Evolutionary conservation across 192 early-diverging fungal species (phyloP).

Genomic region (Coemansia sp.): DNA sequence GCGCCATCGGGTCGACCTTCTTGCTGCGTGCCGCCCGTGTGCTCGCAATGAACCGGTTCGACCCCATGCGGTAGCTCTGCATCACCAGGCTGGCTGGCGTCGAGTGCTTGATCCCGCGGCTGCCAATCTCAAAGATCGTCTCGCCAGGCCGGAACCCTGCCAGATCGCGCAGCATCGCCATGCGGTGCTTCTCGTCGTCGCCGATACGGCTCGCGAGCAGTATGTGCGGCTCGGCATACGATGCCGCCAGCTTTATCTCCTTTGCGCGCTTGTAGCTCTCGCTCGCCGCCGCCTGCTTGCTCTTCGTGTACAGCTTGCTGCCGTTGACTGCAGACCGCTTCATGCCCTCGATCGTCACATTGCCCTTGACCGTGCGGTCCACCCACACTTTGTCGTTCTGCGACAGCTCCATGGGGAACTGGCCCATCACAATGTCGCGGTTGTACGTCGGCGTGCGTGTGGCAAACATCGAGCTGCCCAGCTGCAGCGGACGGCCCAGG

Average conservation of each 20-base stretch:
- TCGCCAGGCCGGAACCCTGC: conserved; percentile 82
- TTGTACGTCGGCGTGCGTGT: conserved; percentile 63
- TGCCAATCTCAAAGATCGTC: conserved; percentile 94
- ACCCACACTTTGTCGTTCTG: conserved; percentile 78
- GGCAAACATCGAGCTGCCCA: conserved; percentile 46
- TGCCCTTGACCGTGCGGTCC: conserved; percentile 57
- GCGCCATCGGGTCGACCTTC: conserved; percentile 43
- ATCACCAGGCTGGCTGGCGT: conserved; percentile 69
- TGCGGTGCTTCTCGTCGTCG: conserved; percentile 61
- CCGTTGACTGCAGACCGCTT: conserved; percentile 73
- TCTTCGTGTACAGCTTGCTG: conserved; percentile 82
- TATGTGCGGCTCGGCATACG: conserved; percentile 73
- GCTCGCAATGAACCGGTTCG: conserved; percentile 17
- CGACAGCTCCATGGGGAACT: conserved; percentile 67
- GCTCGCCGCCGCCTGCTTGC: conserved; percentile 74
- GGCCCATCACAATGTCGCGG: conserved; percentile 75
- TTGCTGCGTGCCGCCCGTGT: conserved; percentile 39
- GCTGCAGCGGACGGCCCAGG: conserved; percentile 70
- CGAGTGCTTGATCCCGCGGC: conserved; percentile 74
- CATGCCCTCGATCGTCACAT: conserved; percentile 66
- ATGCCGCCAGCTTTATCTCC: conserved; percentile 63
- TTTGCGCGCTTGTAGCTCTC: conserved; percentile 90
- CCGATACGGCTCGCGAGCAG: conserved; percentile 63
- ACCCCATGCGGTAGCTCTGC: conserved; percentile 59
- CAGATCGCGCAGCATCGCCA: conserved; percentile 70